These are phyloP conservation scores for Mycothermus thermophilus DNA, from an alignment of 495 filamentous ascomycete genomes.

Conservation along the genomic window DNA sequence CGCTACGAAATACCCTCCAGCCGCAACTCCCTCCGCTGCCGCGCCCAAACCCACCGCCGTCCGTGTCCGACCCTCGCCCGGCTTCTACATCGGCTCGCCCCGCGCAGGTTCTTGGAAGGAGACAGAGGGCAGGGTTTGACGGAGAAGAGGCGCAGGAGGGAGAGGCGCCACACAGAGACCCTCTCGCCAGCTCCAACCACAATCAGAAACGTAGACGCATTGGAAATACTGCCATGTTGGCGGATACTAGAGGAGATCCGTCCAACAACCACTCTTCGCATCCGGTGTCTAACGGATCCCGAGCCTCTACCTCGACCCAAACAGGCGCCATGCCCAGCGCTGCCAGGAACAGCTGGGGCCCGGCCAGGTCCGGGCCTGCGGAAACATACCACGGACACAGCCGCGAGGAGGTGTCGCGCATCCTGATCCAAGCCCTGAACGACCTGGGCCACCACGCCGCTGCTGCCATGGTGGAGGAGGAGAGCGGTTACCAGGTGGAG, in stretches of 20 bases:
- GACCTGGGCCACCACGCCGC: constrained; percentile 76
- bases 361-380: too few relatives aligned
- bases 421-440: constrained; percentile 77
- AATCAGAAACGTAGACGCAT: constrained; percentile 14
- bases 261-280: constrained; percentile 22
- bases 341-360: background rate
- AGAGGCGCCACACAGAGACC: constrained; percentile 5
- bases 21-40: constrained; percentile 11
- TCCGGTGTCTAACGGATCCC: constrained; percentile 27
- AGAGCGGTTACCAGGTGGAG: constrained; percentile 84
- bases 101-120: constrained; percentile 16
- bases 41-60: constrained; percentile 5
- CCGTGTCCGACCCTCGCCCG: constrained; percentile 1
- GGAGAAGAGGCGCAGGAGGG: constrained; percentile 10
- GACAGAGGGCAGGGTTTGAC: constrained; percentile 10
- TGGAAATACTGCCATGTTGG: too few relatives aligned
- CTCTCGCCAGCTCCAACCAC: constrained; percentile 1
- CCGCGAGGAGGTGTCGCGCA: constrained; percentile 83
- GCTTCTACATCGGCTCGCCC: background rate
- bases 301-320: constrained; percentile 18
- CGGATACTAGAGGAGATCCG: constrained; percentile 18
- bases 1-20: constrained; percentile 8
- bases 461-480: constrained; percentile 56
- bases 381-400: constrained; percentile 76
- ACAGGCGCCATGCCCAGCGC: constrained; percentile 23